Percentiles rank a stretch among this genome's conserved stretches.
Conservation (phyloP, 306 rosid genomes). For the Lathyrus tuberosus region DNA sequence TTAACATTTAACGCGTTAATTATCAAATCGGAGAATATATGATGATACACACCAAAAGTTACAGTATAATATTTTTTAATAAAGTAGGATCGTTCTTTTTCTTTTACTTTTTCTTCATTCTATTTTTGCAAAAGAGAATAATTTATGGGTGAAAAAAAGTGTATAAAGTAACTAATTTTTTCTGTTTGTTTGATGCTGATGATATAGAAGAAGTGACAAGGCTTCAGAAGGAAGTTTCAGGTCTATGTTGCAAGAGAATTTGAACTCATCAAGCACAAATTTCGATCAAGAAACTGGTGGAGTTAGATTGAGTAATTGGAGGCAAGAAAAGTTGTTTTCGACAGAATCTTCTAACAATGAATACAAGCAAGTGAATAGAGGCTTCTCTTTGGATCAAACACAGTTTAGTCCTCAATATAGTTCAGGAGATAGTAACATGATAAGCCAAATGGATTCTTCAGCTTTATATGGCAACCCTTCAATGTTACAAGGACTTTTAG, state of each 20-base stretch:
- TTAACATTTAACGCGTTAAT: background rate
- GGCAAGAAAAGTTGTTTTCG: conserved; percentile 59
- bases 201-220: conserved; percentile 53
- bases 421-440: conserved; percentile 72
- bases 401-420: conserved; percentile 85
- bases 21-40: background rate
- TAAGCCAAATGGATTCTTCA: conserved; percentile 61
- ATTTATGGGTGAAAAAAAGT: background rate
- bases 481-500: conserved; percentile 77
- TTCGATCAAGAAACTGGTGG: conserved; percentile 63
- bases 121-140: conserved; percentile 31
- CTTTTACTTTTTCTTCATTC: conserved; percentile 27
- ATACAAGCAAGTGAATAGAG: conserved; percentile 53
- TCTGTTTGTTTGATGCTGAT: background rate
- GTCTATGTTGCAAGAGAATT: conserved; percentile 75
- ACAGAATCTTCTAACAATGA: conserved; percentile 54
- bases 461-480: conserved; percentile 59
- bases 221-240: conserved; percentile 63
- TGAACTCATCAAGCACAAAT: conserved; percentile 50
- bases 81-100: conserved; percentile 31
- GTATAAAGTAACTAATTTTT: conserved; percentile 20
- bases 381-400: conserved; percentile 73
- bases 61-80: background rate
- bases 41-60: background rate
- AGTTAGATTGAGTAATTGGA: conserved; percentile 56